Percentiles rank a stretch among this genome's conserved stretches.
These are phyloP conservation scores for Sclerotiophoma versabilis DNA, from an alignment of 2,329 filamentous ascomycete genomes.

Conservation along the genomic window DNA sequence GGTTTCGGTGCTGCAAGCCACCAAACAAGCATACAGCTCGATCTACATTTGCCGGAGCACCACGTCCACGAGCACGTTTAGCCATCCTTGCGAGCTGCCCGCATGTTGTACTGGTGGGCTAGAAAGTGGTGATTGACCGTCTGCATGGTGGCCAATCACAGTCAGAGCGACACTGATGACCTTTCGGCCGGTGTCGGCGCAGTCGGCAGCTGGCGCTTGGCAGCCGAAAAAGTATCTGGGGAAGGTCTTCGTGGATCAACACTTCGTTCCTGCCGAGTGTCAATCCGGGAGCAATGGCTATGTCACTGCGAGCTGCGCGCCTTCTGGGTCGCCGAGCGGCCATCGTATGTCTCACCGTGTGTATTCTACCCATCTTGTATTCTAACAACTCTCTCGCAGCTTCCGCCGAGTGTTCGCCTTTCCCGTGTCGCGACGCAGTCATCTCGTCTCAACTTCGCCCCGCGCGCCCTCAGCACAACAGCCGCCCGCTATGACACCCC, in stretches of 20 bases:
- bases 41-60: slow-evolving; percentile 1
- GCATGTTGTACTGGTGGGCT: slow-evolving; percentile 21
- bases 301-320: slow-evolving; percentile 47
- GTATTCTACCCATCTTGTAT: background rate
- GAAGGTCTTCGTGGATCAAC: slow-evolving; percentile 28
- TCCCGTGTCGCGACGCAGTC: slow-evolving; percentile 35
- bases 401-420: slow-evolving; percentile 35
- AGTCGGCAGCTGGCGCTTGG: slow-evolving; percentile 28
- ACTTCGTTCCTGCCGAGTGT: slow-evolving; percentile 21
- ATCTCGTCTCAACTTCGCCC: slow-evolving; percentile 30
- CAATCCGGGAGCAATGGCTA: slow-evolving; percentile 41
- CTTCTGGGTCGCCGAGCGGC: slow-evolving; percentile 40
- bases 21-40: slow-evolving; percentile 8
- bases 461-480: slow-evolving; percentile 38
- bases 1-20: slow-evolving; percentile 27
- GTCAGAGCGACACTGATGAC: slow-evolving; percentile 38
- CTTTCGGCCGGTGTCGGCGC: slow-evolving; percentile 38
- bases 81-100: slow-evolving; percentile 10
- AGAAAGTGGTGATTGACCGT: slow-evolving; percentile 32
- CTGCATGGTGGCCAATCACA: slow-evolving; percentile 35
- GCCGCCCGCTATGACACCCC: slow-evolving; percentile 32
- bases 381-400: slow-evolving; percentile 31
- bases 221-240: slow-evolving; percentile 31
- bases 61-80: slow-evolving; percentile 8
- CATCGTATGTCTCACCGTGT: slow-evolving; percentile 32